Evolutionary conservation across 495 filamentous ascomycete genomes (phyloP), one percentile per base, ranked within the genome.

Genomic region (Ascobolus immersus): DNA sequence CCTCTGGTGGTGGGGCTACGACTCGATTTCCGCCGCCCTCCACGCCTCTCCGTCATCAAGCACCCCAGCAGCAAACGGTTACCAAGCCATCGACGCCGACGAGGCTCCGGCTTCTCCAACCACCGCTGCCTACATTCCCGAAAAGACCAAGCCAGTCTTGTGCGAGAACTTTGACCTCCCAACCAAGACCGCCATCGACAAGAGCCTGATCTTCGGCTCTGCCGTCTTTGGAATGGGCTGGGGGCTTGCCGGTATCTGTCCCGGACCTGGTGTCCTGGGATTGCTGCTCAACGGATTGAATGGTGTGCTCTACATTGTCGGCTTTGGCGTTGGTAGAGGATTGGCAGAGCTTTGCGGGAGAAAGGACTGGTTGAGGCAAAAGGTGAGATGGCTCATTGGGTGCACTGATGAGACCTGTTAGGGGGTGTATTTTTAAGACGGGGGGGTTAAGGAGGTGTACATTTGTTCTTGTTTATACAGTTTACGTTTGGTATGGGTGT

Each of bases 231-330:
- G 66, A 0, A 29, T 68, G 11, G 60, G 55, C 0, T 71, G 64
- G 64, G 66, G 66, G 4, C 38, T 66, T 32, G 47, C 44, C 19
- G 66, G 65, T 1, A 55, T 63, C 2, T 71, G 66, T 39, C 66
- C 66, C 0, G 66, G 66, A 0, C 61, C 66, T 5, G 64, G 56
- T 2, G 44, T 64, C 7, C 37, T 69, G 42, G 55, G 60, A 14
- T 35, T 55, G 4, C 44, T 60, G 5, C 32, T 58, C 7, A 61
- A 64, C 38, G 65, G 65, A 1, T 44, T 43, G 5, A 64, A 60
- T 57, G 64, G 61, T 2, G 14, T 59, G 37, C 38, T 43, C 14
- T 59, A 62, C 44, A 55, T 67, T 51, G 37, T 31, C 10, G 65
- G 62, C 11, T 71, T 64, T 41, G 44, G 55, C 40, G 32, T 53